These are phyloP conservation scores for Fistulifera solaris DNA, from an alignment of 108 stramenopile genomes.

Conservation along the genomic window DNA sequence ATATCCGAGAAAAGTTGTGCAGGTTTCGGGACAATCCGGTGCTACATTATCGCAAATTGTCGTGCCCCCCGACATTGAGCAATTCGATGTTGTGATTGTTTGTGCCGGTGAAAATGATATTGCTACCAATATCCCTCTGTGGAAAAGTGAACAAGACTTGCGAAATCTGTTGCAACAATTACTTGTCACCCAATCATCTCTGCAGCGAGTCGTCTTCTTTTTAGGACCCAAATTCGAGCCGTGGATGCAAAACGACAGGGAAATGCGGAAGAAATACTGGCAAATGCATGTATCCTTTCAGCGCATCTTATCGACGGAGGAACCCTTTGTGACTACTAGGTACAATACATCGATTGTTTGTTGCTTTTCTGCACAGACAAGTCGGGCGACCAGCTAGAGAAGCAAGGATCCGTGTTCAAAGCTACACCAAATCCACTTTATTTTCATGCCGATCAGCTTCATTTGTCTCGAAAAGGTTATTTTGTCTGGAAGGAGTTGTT, in stretches of 20 bases:
- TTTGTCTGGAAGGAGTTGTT: constrained; percentile 44
- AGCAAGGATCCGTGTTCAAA: constrained; percentile 1
- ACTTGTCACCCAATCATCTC: constrained; percentile 1
- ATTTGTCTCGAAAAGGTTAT: constrained; percentile 63
- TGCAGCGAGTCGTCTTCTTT: constrained; percentile 13
- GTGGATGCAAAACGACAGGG: constrained; percentile 47
- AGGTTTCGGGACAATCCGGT: constrained; percentile 15
- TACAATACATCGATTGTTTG: constrained; percentile 55
- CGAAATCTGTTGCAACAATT: constrained; percentile 15
- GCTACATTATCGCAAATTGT: constrained; percentile 28
- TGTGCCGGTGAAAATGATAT: constrained; percentile 83
- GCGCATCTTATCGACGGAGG: too few species aligned
- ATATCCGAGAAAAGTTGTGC: constrained; percentile 6
- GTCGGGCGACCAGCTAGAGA: constrained; percentile 4
- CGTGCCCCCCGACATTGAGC: constrained; percentile 9
- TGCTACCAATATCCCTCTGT: constrained; percentile 30
- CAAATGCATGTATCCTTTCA: constrained; percentile 20
- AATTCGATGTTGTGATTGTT: constrained; percentile 30
- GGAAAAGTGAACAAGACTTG: constrained; percentile 14
- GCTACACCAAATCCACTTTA: constrained; percentile 40
- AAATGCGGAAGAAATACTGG: constrained; percentile 46
- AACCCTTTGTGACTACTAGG: constrained; percentile 1
- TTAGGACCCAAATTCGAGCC: constrained; percentile 82
- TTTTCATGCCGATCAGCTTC: constrained; percentile 57
- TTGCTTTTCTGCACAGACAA: constrained; percentile 58